phyloP scores from a whole-genome alignment of 2,329 filamentous ascomycete species.

The Penicillium verrucosum region DNA sequence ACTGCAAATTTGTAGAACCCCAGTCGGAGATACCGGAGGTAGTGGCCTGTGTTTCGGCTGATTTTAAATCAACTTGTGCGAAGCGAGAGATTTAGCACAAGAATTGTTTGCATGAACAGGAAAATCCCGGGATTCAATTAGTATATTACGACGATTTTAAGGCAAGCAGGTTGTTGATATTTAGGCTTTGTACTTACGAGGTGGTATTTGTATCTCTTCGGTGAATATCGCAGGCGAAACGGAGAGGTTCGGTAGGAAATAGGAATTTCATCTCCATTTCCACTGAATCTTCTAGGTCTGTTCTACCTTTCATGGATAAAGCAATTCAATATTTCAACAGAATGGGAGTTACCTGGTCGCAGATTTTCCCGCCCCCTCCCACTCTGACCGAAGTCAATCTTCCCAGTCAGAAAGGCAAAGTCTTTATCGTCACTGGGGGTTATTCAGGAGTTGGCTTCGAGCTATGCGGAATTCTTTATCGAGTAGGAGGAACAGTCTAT shows the following conservation, averaged over 20 bases:
- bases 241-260: background rate
- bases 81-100: too few species aligned
- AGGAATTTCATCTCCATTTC: background rate
- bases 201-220: background rate
- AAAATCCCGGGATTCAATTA: background rate
- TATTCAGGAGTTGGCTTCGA: conserved; percentile 25
- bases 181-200: background rate
- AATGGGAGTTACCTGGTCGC: conserved; percentile 19
- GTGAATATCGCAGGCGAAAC: background rate
- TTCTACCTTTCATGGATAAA: background rate
- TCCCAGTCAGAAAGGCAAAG: conserved; percentile 20
- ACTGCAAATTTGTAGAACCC: too few species aligned
- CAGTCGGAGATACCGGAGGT: too few species aligned
- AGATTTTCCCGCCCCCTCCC: conserved; percentile 21
- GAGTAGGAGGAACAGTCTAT: conserved; percentile 21
- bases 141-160: background rate
- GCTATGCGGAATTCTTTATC: conserved; percentile 24
- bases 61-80: too few species aligned
- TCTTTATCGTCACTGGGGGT: conserved; percentile 31
- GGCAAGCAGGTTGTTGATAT: background rate
- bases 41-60: too few species aligned
- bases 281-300: background rate
- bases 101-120: too few species aligned
- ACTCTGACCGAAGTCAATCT: conserved; percentile 22
- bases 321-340: background rate